Base-by-base conservation (phyloP, 495 filamentous ascomycete species). In the Neurospora sp. region DNA sequence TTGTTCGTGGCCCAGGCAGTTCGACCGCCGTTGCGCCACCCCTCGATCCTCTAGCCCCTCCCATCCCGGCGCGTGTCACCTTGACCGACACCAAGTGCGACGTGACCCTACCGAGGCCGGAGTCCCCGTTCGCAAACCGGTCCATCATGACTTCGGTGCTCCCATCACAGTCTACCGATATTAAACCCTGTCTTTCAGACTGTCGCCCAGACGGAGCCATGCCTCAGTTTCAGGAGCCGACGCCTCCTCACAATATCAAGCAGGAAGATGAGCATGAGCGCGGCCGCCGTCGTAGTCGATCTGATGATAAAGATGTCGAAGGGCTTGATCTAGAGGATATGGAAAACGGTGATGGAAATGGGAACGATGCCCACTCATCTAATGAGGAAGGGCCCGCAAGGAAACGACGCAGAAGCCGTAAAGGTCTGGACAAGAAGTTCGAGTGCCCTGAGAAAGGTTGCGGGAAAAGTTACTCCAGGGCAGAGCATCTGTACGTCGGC, bases 401-500 rank as follows among this genome's bases (percentile, higher is more conserved):
- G 73, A 96, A 94, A 81, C 87, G 94, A 71, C 89, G 93, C 78
- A 87, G 92, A 76, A 94, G 91, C 83, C 91, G 95, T 74, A 97
- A 96, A 80, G 92, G 92, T 39, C 84, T 91, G 40, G 95, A 98
- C 81, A 97, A 96, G 83, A 98, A 97, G 79, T 99, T 97, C 75
- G 91, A 94, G 76, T 99, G 96, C 81, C 90, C 91, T 12, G 90
- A 93, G 69, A 91, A 94, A 75, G 93, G 91, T 38, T 99, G 96
- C 75, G 94, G 93, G 35, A 99, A 97, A 86, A 94, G 91, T 79
- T 99, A 99, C 82, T 98, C 95, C 31, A 89, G 96, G 76, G 95
- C 95, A 31, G 96, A 99, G 82, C 96, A 99, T 84, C 87, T 99
- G 81, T 97, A 82, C 82, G 86, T 66, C 69, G 70, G 20, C 18